Conservation (phyloP, 208 protist species). For the Balamuthia mandrillaris region DNA sequence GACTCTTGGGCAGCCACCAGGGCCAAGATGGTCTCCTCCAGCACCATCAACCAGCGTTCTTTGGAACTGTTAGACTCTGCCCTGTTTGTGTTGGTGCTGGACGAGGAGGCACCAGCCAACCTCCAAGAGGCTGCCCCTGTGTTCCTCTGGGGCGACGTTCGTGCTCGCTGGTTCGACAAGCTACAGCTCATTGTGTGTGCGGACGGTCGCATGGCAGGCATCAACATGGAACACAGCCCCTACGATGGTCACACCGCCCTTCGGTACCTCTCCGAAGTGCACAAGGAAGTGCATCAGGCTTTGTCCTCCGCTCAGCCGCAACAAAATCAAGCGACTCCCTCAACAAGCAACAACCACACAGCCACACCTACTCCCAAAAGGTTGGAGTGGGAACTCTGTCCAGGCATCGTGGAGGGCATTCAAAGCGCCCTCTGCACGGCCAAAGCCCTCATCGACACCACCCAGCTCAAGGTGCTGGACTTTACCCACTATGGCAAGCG, state of each 20-base stretch:
- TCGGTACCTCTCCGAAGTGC: neutral
- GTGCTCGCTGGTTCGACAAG: conserved; percentile 21
- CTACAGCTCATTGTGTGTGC: conserved; percentile 14
- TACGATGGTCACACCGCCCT: conserved; percentile 19
- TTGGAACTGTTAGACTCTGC: conserved; percentile 9
- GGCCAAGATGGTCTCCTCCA: neutral
- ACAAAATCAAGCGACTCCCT: too few species aligned
- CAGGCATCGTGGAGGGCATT: too few species aligned
- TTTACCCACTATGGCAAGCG: neutral
- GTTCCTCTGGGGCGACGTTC: conserved; percentile 8
- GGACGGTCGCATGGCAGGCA: neutral
- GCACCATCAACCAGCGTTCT: neutral
- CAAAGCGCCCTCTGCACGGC: neutral
- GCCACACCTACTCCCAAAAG: too few species aligned
- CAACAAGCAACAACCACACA: too few species aligned
- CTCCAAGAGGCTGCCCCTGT: neutral
- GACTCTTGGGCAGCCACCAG: neutral
- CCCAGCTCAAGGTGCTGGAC: neutral
- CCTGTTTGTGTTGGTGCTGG: conserved; percentile 25
- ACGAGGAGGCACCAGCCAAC: neutral
- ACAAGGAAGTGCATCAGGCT: neutral
- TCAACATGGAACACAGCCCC: conserved; percentile 35
- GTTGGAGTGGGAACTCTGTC: too few species aligned
- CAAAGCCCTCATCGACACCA: neutral
- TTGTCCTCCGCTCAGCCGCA: neutral